These are phyloP conservation scores for Suillus bovinus DNA, from an alignment of 768 basidiomycete genomes.

Conservation along the genomic window DNA sequence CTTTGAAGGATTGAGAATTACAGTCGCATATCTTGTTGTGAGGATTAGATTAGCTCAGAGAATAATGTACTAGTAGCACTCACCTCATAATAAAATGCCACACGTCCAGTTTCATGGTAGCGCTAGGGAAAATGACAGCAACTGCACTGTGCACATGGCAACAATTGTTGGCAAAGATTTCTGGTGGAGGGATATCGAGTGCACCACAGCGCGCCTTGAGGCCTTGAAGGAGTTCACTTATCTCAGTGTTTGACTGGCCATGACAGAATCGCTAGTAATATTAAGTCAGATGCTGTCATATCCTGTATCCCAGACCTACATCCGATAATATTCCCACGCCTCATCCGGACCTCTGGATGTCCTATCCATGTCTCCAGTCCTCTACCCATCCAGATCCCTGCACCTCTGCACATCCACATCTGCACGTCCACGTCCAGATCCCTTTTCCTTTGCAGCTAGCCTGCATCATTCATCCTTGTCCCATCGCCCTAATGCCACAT, in stretches of 20 bases:
- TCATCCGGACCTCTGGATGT: too few relatives aligned
- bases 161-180: slow-evolving; percentile 24
- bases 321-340: too few relatives aligned
- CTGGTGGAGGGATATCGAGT: slow-evolving; percentile 12
- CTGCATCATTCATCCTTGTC: too few relatives aligned
- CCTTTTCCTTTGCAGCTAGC: too few relatives aligned
- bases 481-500: too few relatives aligned
- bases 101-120: slow-evolving; percentile 15
- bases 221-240: slow-evolving; percentile 17
- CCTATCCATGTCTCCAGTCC: too few relatives aligned
- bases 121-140: too few relatives aligned
- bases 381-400: too few relatives aligned
- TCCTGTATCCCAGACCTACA: too few relatives aligned
- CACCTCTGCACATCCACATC: too few relatives aligned
- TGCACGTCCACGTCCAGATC: too few relatives aligned
- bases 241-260: slow-evolving; percentile 16
- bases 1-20: slow-evolving; percentile 11
- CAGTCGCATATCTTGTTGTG: slow-evolving; percentile 14
- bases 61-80: neutral
- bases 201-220: slow-evolving; percentile 10
- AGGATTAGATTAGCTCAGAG: neutral
- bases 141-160: slow-evolving; percentile 17
- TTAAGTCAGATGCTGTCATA: too few relatives aligned
- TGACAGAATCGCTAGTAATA: slow-evolving; percentile 17
- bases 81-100: slow-evolving; percentile 24